Evolutionary conservation across 2,329 filamentous ascomycete species (phyloP).

Genomic region (Penicillium sp.): DNA sequence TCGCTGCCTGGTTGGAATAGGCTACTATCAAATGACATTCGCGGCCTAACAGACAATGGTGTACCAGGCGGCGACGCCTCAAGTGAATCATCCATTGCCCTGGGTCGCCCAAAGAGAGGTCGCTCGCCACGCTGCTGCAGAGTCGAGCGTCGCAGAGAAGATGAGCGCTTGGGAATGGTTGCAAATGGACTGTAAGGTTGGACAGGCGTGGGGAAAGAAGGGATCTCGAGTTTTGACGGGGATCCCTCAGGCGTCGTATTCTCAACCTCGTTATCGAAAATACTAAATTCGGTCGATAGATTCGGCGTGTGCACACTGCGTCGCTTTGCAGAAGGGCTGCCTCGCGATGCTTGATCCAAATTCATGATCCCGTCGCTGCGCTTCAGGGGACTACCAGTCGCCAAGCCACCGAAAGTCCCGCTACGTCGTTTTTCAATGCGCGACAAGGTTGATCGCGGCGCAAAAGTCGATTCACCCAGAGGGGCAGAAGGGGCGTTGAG

Average conservation of each 20-base stretch:
- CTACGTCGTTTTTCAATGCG: conserved; percentile 52
- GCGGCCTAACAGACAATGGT: conserved; percentile 61
- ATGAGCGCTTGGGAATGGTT: conserved; percentile 66
- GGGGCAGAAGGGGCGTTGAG: conserved; percentile 40
- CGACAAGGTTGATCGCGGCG: conserved; percentile 42
- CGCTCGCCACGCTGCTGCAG: conserved; percentile 78
- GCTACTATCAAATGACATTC: conserved; percentile 77
- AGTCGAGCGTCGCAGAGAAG: conserved; percentile 81
- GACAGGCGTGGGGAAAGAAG: conserved; percentile 34
- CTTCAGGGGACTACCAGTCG: conserved; percentile 79
- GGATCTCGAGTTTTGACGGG: conserved; percentile 25
- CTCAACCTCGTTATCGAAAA: conserved; percentile 62
- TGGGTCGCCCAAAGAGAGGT: conserved; percentile 51
- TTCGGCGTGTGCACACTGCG: conserved; percentile 79
- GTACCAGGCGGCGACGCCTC: conserved; percentile 58
- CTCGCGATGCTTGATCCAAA: conserved; percentile 71
- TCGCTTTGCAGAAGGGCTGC: conserved; percentile 86
- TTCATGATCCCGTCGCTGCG: conserved; percentile 88
- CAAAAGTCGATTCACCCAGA: conserved; percentile 25
- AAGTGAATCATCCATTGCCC: conserved; percentile 31
- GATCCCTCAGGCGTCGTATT: conserved; percentile 29
- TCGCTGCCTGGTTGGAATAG: conserved; percentile 63
- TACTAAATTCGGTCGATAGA: conserved; percentile 64
- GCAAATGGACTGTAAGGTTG: conserved; percentile 48
- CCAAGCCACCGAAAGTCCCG: conserved; percentile 49